A percentile compares a stretch with the other conserved stretches of the same genome.
Evolutionary conservation across 768 basidiomycete genomes (phyloP).

Genomic region (Russula abietina): DNA sequence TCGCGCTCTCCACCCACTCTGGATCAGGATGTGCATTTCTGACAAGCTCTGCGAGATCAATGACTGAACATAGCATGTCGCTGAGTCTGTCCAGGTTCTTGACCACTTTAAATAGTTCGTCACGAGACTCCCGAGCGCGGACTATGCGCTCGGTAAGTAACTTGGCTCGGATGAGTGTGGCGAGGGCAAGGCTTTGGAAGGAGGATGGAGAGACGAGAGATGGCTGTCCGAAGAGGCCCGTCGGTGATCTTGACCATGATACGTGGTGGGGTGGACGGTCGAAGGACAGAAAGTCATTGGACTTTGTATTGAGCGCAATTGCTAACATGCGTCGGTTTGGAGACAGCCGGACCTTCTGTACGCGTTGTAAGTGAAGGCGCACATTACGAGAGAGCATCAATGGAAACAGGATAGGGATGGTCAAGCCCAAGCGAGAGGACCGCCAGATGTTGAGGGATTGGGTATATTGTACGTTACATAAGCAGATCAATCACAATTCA

Average conservation of each 20-base stretch:
- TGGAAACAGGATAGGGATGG: constrained; percentile 2
- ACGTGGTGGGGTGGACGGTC: constrained; percentile 51
- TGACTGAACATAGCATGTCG: constrained; percentile 92
- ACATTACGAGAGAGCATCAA: constrained; percentile 26
- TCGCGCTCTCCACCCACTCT: constrained; percentile 76
- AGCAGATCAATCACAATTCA: neutral
- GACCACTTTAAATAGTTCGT: constrained; percentile 78
- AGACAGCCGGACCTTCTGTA: neutral
- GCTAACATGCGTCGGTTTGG: constrained; percentile 24
- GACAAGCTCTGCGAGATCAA: constrained; percentile 91
- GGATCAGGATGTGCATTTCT: constrained; percentile 89
- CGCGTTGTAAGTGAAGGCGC: constrained; percentile 14
- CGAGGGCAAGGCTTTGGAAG: constrained; percentile 66
- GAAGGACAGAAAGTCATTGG: constrained; percentile 56
- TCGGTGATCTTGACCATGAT: constrained; percentile 43
- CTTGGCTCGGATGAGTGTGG: constrained; percentile 75
- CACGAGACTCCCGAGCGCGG: constrained; percentile 60
- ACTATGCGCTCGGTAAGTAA: constrained; percentile 80
- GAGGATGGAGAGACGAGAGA: constrained; percentile 62
- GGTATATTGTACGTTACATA: neutral
- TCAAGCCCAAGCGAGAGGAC: neutral
- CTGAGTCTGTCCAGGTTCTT: constrained; percentile 96
- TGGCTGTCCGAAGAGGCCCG: constrained; percentile 83
- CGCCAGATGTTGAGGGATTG: neutral
- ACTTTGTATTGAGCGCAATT: constrained; percentile 35